phyloP scores from a whole-genome alignment of 2,329 filamentous ascomycete species.

The Elsinoe fawcettii region DNA sequence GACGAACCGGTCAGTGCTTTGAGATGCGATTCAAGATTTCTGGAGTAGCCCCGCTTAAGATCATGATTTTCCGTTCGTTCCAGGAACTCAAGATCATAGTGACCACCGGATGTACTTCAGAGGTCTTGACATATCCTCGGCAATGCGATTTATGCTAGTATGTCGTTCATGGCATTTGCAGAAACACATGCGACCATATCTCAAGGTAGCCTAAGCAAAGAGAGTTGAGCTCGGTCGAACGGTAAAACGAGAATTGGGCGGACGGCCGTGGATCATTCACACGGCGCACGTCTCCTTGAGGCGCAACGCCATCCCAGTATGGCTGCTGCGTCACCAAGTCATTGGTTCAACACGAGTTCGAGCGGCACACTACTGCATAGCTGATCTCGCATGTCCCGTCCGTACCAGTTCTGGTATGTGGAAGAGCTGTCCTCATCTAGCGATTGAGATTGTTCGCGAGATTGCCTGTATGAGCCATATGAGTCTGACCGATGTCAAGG shows the following conservation, averaged over 20 bases:
- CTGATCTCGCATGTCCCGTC: conserved; percentile 12
- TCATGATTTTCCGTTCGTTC: neutral
- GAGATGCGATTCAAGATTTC: neutral
- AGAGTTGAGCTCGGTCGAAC: conserved; percentile 13
- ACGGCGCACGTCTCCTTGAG: neutral
- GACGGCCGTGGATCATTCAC: conserved; percentile 2
- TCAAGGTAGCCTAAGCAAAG: neutral
- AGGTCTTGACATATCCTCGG: neutral
- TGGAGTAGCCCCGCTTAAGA: neutral
- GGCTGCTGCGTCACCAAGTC: neutral
- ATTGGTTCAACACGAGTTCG: conserved; percentile 12
- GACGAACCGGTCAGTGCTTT: neutral
- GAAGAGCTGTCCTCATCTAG: neutral
- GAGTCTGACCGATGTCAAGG: neutral
- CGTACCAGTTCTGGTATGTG: neutral
- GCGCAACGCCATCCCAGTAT: conserved; percentile 6
- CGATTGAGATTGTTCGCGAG: neutral
- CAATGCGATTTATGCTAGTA: neutral
- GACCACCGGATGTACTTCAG: neutral
- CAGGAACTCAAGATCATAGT: neutral
- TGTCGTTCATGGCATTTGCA: neutral
- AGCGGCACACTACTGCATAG: conserved; percentile 9
- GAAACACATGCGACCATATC: neutral
- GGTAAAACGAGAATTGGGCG: conserved; percentile 13
- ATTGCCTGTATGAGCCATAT: neutral